A percentile compares a stretch with the other conserved stretches of the same genome.
These are phyloP conservation scores for Trichoderma sp. DNA, from an alignment of 2,329 filamentous ascomycete genomes.

Conservation along the genomic window DNA sequence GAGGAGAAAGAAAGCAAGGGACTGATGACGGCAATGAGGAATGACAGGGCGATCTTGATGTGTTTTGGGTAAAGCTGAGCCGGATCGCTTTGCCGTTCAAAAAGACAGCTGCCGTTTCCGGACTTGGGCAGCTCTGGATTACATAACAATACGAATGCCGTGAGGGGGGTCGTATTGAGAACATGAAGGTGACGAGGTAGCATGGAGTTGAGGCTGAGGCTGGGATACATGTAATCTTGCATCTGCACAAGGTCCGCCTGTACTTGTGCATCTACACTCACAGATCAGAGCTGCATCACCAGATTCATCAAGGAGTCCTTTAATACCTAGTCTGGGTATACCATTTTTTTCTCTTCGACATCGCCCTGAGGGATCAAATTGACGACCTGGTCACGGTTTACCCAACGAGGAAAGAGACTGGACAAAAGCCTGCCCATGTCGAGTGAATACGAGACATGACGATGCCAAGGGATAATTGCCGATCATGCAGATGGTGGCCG, in stretches of 20 bases:
- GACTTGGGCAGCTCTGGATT: neutral
- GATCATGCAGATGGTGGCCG: conserved; percentile 1
- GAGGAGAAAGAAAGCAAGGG: neutral
- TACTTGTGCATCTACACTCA: no score
- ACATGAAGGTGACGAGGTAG: no score
- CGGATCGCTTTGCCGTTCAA: neutral
- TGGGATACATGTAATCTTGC: neutral
- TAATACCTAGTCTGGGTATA: no score
- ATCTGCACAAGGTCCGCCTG: neutral
- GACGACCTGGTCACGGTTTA: no score
- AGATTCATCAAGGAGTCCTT: no score
- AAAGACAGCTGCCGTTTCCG: neutral
- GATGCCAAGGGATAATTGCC: conserved; percentile 7
- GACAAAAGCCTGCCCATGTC: no score
- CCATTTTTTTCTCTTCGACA: no score
- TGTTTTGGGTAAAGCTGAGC: conserved; percentile 16
- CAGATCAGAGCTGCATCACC: no score
- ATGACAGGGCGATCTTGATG: conserved; percentile 11
- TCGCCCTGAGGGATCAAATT: no score
- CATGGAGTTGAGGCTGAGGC: no score
- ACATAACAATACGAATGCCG: neutral
- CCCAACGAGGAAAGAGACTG: no score
- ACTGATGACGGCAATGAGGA: conserved; percentile 1
- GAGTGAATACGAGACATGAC: conserved; percentile 16
- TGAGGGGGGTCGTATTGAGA: no score